These are phyloP conservation scores for Trametes punicea DNA, from an alignment of 768 basidiomycete genomes.

Conservation along the genomic window DNA sequence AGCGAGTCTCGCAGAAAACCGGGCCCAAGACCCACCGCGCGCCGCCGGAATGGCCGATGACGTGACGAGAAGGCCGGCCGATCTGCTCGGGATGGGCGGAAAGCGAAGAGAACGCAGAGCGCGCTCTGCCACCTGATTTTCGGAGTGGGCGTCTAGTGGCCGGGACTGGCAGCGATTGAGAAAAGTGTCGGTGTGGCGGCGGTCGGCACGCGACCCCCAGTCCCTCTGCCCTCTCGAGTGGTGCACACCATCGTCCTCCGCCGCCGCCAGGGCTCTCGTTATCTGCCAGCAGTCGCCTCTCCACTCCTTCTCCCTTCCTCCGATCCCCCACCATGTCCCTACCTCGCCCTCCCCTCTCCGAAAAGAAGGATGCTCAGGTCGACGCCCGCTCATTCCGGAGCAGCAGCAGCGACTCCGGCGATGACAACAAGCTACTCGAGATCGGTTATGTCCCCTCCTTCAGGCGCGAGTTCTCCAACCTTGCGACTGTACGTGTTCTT, in stretches of 20 bases:
- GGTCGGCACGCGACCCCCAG: slow-evolving; percentile 11
- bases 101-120: neutral
- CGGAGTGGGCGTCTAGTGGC: neutral
- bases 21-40: neutral
- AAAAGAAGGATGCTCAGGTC: slow-evolving; percentile 14
- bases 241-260: neutral
- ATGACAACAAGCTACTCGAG: slow-evolving; percentile 62
- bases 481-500: slow-evolving; percentile 58
- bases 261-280: slow-evolving; percentile 7
- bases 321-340: slow-evolving; percentile 17
- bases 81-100: neutral
- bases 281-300: slow-evolving; percentile 10
- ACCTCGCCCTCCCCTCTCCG: slow-evolving; percentile 1
- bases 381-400: slow-evolving; percentile 15
- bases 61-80: neutral
- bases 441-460: slow-evolving; percentile 78
- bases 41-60: neutral
- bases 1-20: neutral
- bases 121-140: neutral
- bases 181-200: neutral
- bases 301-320: slow-evolving; percentile 10
- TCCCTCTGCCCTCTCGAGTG: neutral
- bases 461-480: slow-evolving; percentile 79
- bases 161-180: no score
- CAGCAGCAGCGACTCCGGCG: slow-evolving; percentile 39